Evolutionary conservation across 2,329 filamentous ascomycete species (phyloP), one percentile per base, ranked within the genome.

Genomic region (Claviceps fusiformis): DNA sequence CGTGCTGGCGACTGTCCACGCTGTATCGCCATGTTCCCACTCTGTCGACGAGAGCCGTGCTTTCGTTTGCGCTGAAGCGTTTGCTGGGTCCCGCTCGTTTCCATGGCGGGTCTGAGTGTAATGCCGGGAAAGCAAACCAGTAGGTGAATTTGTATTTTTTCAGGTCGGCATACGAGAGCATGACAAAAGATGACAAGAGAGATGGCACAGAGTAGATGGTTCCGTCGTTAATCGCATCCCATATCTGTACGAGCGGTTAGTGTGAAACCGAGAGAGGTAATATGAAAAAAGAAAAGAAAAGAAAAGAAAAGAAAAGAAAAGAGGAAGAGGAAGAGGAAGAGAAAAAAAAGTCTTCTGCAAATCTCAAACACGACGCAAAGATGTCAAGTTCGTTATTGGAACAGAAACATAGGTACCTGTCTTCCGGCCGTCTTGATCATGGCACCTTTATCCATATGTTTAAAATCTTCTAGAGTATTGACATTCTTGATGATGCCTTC

Each of bases 81-180:
- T 74, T 71, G 50, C 80, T 73, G 9, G 74, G 74, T 2, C 75
- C 78, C 2, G 76, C 69, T 53, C 84, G 75, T 62, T 81, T 85
- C 93, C 93, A 98, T 33, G 79, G 75, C 1, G 89, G 89, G 54
- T 92, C 85, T 4, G 92, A 95, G 67, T 95, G 91, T 48, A 98
- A 77, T 17, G 92, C 90, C 1, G 93, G 93, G 65, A 95, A 98
- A 5, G 87, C 92, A 70, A 97, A 97, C 83, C 95, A 95, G 71
- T 97, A 97, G n/a, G 86, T 89, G 67, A 97, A 96, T 59, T 85
- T 89, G 73, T 97, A 97, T 67, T 95, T 96, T 70, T 98, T 98
- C 39, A 98, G 79, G 66, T 98, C 92, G 59, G 93, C 92, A 68
- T 89, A 98, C 17, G 89, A 95, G 49, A 97, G 82, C 56, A 95